Evolutionary conservation across 2,329 filamentous ascomycete genomes (phyloP).

Genomic region (Pestalotiopsis sp.): DNA sequence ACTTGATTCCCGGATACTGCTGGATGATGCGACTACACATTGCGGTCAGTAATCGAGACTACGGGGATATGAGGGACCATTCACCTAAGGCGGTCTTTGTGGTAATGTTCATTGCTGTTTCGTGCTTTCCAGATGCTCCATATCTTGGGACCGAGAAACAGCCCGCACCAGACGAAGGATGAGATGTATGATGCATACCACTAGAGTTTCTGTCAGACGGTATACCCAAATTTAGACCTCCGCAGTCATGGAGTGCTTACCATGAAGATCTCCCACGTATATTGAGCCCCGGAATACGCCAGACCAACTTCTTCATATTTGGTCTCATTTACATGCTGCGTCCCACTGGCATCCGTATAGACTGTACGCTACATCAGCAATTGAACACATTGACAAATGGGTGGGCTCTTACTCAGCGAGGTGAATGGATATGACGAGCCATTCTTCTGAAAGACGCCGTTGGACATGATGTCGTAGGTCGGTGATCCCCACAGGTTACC

Average conservation of each 20-base stretch:
- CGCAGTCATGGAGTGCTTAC: neutral
- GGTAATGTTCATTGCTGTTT: neutral
- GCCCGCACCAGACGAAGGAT: slow-evolving; percentile 59
- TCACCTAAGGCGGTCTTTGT: slow-evolving; percentile 11
- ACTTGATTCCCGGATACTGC: slow-evolving; percentile 5
- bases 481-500: slow-evolving; percentile 56
- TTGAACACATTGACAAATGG: neutral
- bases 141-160: slow-evolving; percentile 24
- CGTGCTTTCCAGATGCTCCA: slow-evolving; percentile 9
- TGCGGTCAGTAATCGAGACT: neutral
- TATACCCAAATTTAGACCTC: neutral
- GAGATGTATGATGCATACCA: slow-evolving; percentile 60
- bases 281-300: slow-evolving; percentile 60
- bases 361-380: neutral
- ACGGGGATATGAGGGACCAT: neutral
- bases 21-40: slow-evolving; percentile 6
- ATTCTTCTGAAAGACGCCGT: slow-evolving; percentile 53
- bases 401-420: slow-evolving; percentile 25
- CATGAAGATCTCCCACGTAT: slow-evolving; percentile 58
- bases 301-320: slow-evolving; percentile 52
- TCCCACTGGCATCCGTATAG: slow-evolving; percentile 7
- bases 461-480: slow-evolving; percentile 57
- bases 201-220: neutral
- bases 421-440: slow-evolving; percentile 48
- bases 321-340: slow-evolving; percentile 42